Evolutionary conservation across 306 rosid genomes (phyloP), one percentile per base, ranked within the genome.

Genomic region (Cicer cuneatum): DNA sequence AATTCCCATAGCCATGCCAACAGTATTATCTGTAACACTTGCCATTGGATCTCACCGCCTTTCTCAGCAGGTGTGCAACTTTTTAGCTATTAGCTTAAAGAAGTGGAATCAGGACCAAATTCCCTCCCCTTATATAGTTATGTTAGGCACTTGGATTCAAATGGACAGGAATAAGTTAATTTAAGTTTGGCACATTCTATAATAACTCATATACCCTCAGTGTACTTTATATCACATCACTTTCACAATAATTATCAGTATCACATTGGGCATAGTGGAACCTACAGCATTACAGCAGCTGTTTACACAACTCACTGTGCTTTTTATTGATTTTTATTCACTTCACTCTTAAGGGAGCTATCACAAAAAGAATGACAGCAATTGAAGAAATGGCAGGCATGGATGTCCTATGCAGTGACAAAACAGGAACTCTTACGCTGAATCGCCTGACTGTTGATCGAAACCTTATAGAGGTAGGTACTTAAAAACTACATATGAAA

Each of bases 321-420:
- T 46, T 19, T 75, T 58, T 43, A 58, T 47, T 12, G 16, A 9
- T 69, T 59, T 15, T 48, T 49, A 72, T 64, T 72, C 53, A 75
- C 66, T 68, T 59, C 14, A 46, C 77, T 77, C 14, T 66, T 39
- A 66, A 89, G 97, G 97, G 97, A 75, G 97, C 90, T 69, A 92
- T 92, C 71, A 89, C 97, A 53, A 92, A 92, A 73, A 88, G 97
- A 85, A 92, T 92, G 97, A 92, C 97, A 35, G 97, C 97, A 78
- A 92, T 92, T 59, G 97, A 89, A 83, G 97, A 92, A 82, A 92
- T 92, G 97, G 97, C 97, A 1, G 97, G 97, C 71, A 92, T 89
- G 97, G 97, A 92, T 82, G 93, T 89, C 51, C 87, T 92, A 45
- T 92, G 97, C 87, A 92, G 97, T 70, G 97, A 92, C 75, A 92